These are phyloP conservation scores for Candida caryicola DNA, from an alignment of 805 yeast genomes.

Conservation along the genomic window DNA sequence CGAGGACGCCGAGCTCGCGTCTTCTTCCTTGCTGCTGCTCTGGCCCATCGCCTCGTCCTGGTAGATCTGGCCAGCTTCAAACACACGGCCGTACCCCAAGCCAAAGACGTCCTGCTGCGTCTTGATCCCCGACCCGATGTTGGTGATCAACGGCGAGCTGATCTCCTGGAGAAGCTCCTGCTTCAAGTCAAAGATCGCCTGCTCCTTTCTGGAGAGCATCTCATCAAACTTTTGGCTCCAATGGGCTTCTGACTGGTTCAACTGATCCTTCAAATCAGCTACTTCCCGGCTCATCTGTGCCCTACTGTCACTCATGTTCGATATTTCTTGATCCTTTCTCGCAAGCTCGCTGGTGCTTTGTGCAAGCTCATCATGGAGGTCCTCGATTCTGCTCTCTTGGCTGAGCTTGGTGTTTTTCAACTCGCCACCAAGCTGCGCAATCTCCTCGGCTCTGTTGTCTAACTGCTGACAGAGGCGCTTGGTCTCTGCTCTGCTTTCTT, in stretches of 20 bases:
- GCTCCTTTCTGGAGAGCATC: conserved; percentile 1
- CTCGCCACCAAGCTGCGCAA: conserved; percentile 2
- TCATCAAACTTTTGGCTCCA: conserved; percentile 4
- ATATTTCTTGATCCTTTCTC: conserved; percentile 2
- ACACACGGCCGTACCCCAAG: not conserved
- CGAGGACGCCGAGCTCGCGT: not conserved
- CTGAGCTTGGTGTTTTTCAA: conserved; percentile 2
- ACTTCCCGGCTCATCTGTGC: conserved; percentile 1
- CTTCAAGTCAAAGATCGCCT: conserved; percentile 1
- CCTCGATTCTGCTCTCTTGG: conserved; percentile 4
- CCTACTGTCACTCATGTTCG: conserved; percentile 2
- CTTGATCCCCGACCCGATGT: conserved; percentile 2
- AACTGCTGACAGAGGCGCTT: conserved; percentile 2
- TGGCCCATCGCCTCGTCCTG: conserved; percentile 6
- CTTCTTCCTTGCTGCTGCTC: conserved; percentile 5
- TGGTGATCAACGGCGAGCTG: conserved; percentile 5
- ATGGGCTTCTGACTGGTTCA: not conserved
- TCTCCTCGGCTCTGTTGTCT: conserved; percentile 5
- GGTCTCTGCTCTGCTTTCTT: not conserved
- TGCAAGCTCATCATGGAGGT: conserved; percentile 5
- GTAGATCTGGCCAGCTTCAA: conserved; percentile 8
- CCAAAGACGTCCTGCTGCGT: conserved; percentile 1
- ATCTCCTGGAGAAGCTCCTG: conserved; percentile 2
- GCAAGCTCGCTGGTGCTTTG: conserved; percentile 1
- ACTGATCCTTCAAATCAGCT: conserved; percentile 12